Base-by-base conservation (phyloP, 805 yeast genomes). In the Pichia manshurica region DNA sequence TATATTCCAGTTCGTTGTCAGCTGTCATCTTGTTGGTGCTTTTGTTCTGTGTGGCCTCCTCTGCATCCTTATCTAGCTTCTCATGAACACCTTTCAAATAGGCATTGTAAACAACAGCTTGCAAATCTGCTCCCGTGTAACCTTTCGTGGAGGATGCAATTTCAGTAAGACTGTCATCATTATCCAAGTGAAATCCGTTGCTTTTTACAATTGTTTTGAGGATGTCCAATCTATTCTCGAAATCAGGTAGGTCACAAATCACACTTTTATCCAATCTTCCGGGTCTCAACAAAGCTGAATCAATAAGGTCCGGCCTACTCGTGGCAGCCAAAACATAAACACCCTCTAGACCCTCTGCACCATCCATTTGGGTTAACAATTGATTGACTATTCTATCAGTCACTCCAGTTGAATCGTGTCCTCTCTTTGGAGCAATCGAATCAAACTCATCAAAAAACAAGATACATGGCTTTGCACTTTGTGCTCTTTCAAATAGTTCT, bases 311-410 rank as follows among this genome's bases (percentile, higher is more conserved):
- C 0, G 99, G 99, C 57, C 99, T 75, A 57, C 93, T 82, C 0
- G 98, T 93, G 1, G 98, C 99, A 0, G 98, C 98, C 22, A 93
- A 71, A 0, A 93, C 96, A 62, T 93, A 91, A 2, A 93, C 98
- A 3, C 98, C 97, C 58, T 90, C 97, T 25, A 90, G 71, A 0
- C 98, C 97, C 64, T 93, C 98, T 0, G 98, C 98, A 69, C 99
- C 99, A 65, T 93, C 99, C 96, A 93, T 90, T 63, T 93, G 97
- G 0, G 99, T 93, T 58, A 93, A 75, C 79, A 93, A 78, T 62
- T 93, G 99, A 66, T 93, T 93, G 22, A 93, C 99, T 36, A 93
- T 96, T 57, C 99, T 76, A 63, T 93, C 99, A 3, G 98, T 93
- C 4, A 93, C 98, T 48, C 98, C 98, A 0, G 98, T 90, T 1